These are phyloP conservation scores for Candida ipomoeae DNA, from an alignment of 805 yeast genomes.

Conservation along the genomic window DNA sequence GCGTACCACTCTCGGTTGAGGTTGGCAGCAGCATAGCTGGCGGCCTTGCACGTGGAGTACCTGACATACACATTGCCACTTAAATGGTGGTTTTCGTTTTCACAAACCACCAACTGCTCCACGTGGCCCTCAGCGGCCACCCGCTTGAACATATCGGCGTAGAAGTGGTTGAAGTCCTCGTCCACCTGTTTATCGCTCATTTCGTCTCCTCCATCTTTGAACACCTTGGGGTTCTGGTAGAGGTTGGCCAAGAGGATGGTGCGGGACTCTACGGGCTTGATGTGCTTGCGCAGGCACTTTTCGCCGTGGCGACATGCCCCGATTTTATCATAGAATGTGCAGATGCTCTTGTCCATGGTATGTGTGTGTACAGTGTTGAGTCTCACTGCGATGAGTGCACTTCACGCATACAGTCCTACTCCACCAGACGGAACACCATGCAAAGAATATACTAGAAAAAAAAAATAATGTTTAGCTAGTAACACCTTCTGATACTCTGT, in stretches of 20 bases:
- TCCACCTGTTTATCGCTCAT: conserved; percentile 37
- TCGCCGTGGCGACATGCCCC: conserved; percentile 96
- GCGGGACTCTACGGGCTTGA: conserved; percentile 58
- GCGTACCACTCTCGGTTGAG: conserved; percentile 82
- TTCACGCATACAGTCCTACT: neutral
- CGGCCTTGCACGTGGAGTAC: conserved; percentile 52
- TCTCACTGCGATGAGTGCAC: neutral
- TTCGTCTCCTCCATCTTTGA: conserved; percentile 27
- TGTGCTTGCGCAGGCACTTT: conserved; percentile 72
- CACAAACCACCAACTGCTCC: conserved; percentile 68
- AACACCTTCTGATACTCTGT: too few species aligned
- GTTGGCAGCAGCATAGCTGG: conserved; percentile 53
- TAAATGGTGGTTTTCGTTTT: conserved; percentile 75
- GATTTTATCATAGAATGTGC: conserved; percentile 69
- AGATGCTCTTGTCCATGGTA: conserved; percentile 20
- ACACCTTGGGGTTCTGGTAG: conserved; percentile 56
- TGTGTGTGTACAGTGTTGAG: neutral
- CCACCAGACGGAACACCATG: too few species aligned
- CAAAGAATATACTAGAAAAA: too few species aligned
- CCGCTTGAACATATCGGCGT: conserved; percentile 68
- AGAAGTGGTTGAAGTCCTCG: conserved; percentile 56
- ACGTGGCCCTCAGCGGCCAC: conserved; percentile 48
- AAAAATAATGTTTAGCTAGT: neutral
- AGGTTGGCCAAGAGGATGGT: conserved; percentile 64
- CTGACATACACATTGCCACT: conserved; percentile 81